Evolutionary conservation across 2,329 filamentous ascomycete genomes (phyloP), one percentile per base, ranked within the genome.

Genomic region (Botrytis porri): DNA sequence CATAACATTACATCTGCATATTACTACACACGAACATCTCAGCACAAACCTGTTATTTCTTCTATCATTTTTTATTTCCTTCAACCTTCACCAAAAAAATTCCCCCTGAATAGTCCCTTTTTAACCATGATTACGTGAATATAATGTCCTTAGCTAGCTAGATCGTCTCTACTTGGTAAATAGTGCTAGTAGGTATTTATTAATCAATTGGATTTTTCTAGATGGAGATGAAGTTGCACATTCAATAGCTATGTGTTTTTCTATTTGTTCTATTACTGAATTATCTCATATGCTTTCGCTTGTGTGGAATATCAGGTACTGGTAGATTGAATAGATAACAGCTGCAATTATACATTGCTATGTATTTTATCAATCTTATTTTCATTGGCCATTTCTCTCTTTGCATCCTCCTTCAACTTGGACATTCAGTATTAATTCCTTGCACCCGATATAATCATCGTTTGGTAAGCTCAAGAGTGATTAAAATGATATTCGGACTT

Each of bases 1-100:
- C 8, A 18, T 14, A 29, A 0, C 2, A 18, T 4, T 20, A 7
- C 1, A 4, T 10, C 3, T n/a, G n/a, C n/a, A n/a, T n/a, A n/a
- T n/a, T 1, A 48, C 22, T 2, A 20, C 43, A 22, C 3, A 8
- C 43, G 43, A 45, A 2, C 20, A 45, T 9, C 3, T 4, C 22
- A 25, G 22, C 45, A 25, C 45, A 5, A 48, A 0, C 22, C 12
- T n/a, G n/a, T 48, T 48, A 5, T 25, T 2, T 2, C 48, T 45
- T 45, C 7, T 18, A 51, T 0, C 25, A 51, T 51, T 6, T n/a
- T 22, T 45, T 45, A 22, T 22, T 10, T 51, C 22, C 14, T 51
- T 14, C 12, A 51, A 51, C 5, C 48, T n/a, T 5, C 4, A 12
- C 12, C 25, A 10, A n/a, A 45, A 20, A 14, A n/a, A 51, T n/a